phyloP scores from a whole-genome alignment of 164 flowering plant species.

The Kalanchoe fedtschenkoi region DNA sequence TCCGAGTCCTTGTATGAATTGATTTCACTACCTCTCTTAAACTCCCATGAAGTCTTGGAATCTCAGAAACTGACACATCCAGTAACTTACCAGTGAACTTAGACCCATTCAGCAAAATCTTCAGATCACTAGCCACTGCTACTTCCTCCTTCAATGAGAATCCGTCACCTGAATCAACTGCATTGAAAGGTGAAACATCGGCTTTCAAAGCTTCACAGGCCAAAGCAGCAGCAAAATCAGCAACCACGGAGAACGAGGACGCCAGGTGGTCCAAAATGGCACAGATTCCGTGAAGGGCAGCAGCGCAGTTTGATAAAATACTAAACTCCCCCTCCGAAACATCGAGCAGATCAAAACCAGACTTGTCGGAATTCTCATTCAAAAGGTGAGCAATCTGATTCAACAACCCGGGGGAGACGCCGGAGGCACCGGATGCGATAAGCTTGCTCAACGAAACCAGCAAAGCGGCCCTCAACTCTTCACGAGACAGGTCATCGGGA shows the following conservation, averaged over 20 bases:
- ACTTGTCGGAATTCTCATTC: not conserved
- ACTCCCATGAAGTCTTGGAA: slow-evolving; percentile 50
- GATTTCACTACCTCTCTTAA: slow-evolving; percentile 43
- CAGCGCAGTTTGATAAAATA: not conserved
- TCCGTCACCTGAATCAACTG: not conserved
- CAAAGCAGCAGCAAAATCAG: not conserved
- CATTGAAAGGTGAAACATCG: not conserved
- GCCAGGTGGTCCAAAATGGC: not conserved
- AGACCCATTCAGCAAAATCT: slow-evolving; percentile 30
- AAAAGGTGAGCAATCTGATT: not conserved
- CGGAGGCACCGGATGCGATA: not conserved
- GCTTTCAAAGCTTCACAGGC: slow-evolving; percentile 1
- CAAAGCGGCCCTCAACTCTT: not conserved
- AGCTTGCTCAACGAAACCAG: not conserved
- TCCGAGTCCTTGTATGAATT: slow-evolving; percentile 38
- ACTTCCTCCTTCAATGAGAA: slow-evolving; percentile 8
- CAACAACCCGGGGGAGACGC: not conserved
- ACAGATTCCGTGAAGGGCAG: not conserved
- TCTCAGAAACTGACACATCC: slow-evolving; percentile 23
- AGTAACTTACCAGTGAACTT: slow-evolving; percentile 40
- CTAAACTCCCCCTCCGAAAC: not conserved
- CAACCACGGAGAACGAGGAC: not conserved
- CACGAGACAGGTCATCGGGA: not conserved
- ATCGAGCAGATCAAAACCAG: not conserved
- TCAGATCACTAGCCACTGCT: slow-evolving; percentile 15